Base-by-base conservation (phyloP, 495 filamentous ascomycete genomes). In the Penicillium manginii region DNA sequence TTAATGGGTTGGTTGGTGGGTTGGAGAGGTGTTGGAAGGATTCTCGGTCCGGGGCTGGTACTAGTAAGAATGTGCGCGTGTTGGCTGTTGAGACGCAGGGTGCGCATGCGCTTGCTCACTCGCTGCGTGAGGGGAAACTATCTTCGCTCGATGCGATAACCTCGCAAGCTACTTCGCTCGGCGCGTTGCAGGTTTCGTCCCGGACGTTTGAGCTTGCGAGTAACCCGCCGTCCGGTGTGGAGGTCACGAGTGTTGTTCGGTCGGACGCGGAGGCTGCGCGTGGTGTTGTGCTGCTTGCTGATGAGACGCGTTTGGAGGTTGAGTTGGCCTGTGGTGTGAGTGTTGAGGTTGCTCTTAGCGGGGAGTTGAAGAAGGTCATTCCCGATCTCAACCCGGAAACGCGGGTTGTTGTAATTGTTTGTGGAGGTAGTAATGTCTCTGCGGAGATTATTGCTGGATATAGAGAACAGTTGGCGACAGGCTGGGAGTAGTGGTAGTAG, bases 321-420 rank as follows among this genome's bases (percentile, higher is more conserved):
- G 93, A 97, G 73, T 73, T 87, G 61, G 84, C 90, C n/a, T 93
- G 93, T 70, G 92, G 92, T 0, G 91, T 92, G 18, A 87, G 83
- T 58, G 62, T 90, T 6, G 85, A 88, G 37, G 73, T 80, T 45
- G 82, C 62, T 15, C 14, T 66, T 12, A 59, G 53, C 18, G 49
- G 21, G 29, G 65, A 88, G 65, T 73, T 87, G 64, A 81, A 76
- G 65, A 72, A 79, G n/a, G 55, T 89, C 10, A 81, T 88, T 1
- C 72, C 81, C 33, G 78, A 69, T 6, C 42, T 91, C 50, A 73
- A 57, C 59, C 70, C 72, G 32, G 75, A 81, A 21, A 87, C 78
- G 61, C 92, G 88, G 58, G 84, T 97, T 15, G 91, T 97, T 15
- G 71, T 97, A 53, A 78, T 96, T 55, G 83, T 96, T 49, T 97